phyloP scores from a whole-genome alignment of 2,329 filamentous ascomycete genomes.

The Ceratocystiopsis minuta region DNA sequence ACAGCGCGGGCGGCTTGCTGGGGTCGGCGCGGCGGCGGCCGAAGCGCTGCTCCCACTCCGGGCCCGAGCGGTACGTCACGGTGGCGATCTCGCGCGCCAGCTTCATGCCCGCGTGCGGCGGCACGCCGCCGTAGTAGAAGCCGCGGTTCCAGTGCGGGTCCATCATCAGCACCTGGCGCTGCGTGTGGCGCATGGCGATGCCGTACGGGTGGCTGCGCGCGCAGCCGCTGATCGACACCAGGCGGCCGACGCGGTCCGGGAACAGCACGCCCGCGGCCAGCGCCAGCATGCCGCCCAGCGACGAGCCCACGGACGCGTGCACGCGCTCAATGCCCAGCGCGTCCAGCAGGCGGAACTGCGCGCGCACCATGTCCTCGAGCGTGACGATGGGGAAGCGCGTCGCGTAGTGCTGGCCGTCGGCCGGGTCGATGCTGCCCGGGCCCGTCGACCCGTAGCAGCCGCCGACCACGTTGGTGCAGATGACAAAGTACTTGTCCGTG shows the following conservation, averaged over 20 bases:
- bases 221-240: constrained; percentile 85
- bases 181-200: constrained; percentile 95
- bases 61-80: constrained; percentile 88
- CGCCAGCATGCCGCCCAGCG: constrained; percentile 98
- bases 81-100: constrained; percentile 93
- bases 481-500: constrained; percentile 78
- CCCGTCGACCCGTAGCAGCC: constrained; percentile 94
- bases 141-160: constrained; percentile 93
- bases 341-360: constrained; percentile 81
- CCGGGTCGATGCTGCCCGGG: constrained; percentile 72
- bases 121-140: constrained; percentile 77
- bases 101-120: constrained; percentile 94
- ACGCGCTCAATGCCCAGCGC: constrained; percentile 56
- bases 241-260: constrained; percentile 59
- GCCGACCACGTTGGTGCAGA: constrained; percentile 93
- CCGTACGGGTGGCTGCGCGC: constrained; percentile 92
- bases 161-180: constrained; percentile 97
- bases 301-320: constrained; percentile 84
- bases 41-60: constrained; percentile 94
- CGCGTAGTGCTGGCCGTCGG: constrained; percentile 73
- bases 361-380: constrained; percentile 92
- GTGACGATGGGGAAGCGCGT: constrained; percentile 92
- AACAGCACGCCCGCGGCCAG: constrained; percentile 74
- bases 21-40: constrained; percentile 74
- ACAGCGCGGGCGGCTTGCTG: constrained; percentile 75